Conservation (phyloP, 331 rosid genomes). For the Cydonia oblonga region DNA sequence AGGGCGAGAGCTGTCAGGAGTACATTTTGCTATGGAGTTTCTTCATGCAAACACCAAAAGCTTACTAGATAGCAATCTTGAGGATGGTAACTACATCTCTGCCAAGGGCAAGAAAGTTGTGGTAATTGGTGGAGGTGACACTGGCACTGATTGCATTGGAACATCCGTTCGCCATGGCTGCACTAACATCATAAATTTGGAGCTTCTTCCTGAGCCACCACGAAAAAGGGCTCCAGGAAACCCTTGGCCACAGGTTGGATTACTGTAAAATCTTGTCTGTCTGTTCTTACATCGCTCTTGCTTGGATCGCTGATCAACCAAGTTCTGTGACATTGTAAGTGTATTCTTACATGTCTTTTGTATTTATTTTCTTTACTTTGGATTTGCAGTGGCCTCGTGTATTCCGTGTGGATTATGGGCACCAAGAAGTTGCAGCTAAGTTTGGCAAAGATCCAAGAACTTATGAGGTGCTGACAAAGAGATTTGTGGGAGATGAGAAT, state of each 20-base stretch:
- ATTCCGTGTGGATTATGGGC: slow-evolving; percentile 91
- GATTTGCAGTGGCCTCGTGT: slow-evolving; percentile 84
- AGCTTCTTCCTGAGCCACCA: slow-evolving; percentile 85
- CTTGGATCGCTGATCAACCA: not conserved
- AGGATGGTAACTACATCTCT: slow-evolving; percentile 78
- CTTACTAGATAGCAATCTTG: slow-evolving; percentile 84
- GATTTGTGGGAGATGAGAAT: slow-evolving; percentile 80
- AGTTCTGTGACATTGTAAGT: not conserved
- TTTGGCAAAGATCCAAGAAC: slow-evolving; percentile 93
- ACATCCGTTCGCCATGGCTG: slow-evolving; percentile 97
- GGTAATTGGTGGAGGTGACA: slow-evolving; percentile 98
- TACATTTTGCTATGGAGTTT: slow-evolving; percentile 96
- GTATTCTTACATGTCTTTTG: not conserved
- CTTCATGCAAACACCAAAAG: slow-evolving; percentile 95
- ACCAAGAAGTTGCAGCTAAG: slow-evolving; percentile 81
- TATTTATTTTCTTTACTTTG: not conserved
- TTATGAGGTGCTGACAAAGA: slow-evolving; percentile 78
- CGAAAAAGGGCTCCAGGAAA: slow-evolving; percentile 82
- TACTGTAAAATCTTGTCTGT: too few relatives aligned
- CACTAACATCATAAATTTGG: slow-evolving; percentile 53
- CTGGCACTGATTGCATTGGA: slow-evolving; percentile 98
- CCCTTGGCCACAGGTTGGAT: slow-evolving; percentile 99
- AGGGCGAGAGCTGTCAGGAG: slow-evolving; percentile 82
- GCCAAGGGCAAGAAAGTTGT: slow-evolving; percentile 93
- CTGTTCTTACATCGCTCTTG: not conserved